Evolutionary conservation across 2,329 filamentous ascomycete species (phyloP).

Genomic region (Cordyceps javanica): DNA sequence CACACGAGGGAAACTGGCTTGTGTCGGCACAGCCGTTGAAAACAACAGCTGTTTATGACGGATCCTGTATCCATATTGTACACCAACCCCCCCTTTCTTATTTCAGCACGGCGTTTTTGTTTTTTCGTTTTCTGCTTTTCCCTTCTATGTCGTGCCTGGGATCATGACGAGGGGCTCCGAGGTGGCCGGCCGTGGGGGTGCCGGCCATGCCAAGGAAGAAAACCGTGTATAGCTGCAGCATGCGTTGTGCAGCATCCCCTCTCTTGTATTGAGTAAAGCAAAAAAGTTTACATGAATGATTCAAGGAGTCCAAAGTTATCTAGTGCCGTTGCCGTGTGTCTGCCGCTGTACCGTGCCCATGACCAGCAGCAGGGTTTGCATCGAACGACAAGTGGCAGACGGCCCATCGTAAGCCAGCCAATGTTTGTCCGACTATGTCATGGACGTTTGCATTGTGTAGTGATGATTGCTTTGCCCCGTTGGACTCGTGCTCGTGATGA

Average conservation of each 20-base stretch:
- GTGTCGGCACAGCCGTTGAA: conserved; percentile 9
- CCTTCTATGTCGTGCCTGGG: conserved; percentile 15
- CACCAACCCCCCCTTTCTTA: conserved; percentile 24
- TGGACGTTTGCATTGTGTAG: too few relatives aligned
- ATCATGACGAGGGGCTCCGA: too few relatives aligned
- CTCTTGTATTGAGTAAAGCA: conserved; percentile 29
- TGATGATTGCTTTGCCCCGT: too few relatives aligned
- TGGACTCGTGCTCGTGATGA: too few relatives aligned
- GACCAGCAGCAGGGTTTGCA: too few relatives aligned
- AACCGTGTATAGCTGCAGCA: conserved; percentile 23
- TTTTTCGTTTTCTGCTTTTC: conserved; percentile 24
- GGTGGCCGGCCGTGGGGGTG: conserved; percentile 11
- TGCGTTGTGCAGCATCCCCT: conserved; percentile 30
- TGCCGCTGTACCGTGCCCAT: too few relatives aligned
- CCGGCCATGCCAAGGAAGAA: conserved; percentile 15
- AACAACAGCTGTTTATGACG: conserved; percentile 8
- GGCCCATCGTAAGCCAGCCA: too few relatives aligned
- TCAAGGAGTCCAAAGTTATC: not conserved
- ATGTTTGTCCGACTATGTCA: too few relatives aligned
- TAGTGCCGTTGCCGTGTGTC: too few relatives aligned
- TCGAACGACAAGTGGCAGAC: too few relatives aligned
- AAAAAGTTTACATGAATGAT: conserved; percentile 16
- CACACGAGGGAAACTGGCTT: not conserved
- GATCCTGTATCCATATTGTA: conserved; percentile 25
- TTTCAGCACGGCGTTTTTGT: conserved; percentile 31